Evolutionary conservation across 75 land plant species (phyloP).

Genomic region (Selaginella moellendorffii): DNA sequence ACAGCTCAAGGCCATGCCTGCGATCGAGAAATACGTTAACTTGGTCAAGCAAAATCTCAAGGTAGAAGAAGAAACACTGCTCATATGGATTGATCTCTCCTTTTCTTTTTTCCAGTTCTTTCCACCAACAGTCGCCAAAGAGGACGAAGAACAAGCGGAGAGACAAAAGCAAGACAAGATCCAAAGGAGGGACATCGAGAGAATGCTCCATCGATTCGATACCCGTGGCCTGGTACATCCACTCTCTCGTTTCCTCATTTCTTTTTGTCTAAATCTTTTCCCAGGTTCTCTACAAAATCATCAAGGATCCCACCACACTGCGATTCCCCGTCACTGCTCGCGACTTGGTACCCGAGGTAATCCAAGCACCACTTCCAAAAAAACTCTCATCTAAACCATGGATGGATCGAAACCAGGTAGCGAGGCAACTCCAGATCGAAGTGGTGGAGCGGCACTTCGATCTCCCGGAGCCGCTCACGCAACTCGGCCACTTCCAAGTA

Average conservation of each 20-base stretch:
- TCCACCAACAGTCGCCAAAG: neutral
- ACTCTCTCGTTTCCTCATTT: neutral
- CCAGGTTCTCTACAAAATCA: neutral
- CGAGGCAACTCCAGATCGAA: slow-evolving; percentile 45
- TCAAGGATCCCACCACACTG: slow-evolving; percentile 14
- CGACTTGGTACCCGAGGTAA: slow-evolving; percentile 24
- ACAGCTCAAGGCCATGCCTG: slow-evolving; percentile 74
- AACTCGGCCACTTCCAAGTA: slow-evolving; percentile 50
- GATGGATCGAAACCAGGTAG: slow-evolving; percentile 35
- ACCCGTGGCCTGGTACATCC: neutral
- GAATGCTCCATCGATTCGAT: neutral
- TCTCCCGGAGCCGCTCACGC: slow-evolving; percentile 33
- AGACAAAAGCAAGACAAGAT: neutral
- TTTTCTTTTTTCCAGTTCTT: neutral
- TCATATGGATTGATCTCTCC: neutral
- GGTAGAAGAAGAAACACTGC: neutral
- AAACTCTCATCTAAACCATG: neutral
- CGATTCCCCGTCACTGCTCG: slow-evolving; percentile 15
- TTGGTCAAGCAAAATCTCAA: slow-evolving; percentile 23
- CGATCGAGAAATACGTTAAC: slow-evolving; percentile 59
- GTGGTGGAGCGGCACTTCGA: slow-evolving; percentile 45
- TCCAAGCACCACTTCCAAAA: neutral
- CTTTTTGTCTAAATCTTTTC: neutral
- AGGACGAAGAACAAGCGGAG: neutral
- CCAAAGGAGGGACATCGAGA: neutral